These are phyloP conservation scores for Paramecium octaurelia DNA, from an alignment of 73 alveolate species.

Conservation along the genomic window DNA sequence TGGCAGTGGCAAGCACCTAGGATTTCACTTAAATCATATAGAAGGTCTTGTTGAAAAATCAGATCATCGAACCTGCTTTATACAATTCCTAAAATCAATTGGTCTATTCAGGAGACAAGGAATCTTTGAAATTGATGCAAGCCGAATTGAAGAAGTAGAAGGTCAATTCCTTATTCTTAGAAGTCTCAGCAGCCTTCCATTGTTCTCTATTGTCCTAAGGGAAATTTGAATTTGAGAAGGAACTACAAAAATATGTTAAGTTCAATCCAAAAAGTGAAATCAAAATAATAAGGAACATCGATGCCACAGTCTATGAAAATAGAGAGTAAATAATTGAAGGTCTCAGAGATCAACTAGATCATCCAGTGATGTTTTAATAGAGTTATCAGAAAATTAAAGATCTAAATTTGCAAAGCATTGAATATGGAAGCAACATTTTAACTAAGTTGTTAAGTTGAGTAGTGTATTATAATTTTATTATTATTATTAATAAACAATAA, in stretches of 20 bases:
- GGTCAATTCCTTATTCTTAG: neutral
- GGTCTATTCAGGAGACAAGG: conserved; percentile 35
- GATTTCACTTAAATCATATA: neutral
- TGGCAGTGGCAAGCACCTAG: neutral
- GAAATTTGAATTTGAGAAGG: neutral
- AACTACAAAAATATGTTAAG: neutral
- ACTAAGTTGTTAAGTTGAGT: neutral
- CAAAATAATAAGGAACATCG: neutral
- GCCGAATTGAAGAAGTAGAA: neutral
- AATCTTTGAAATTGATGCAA: neutral
- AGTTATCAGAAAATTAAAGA: neutral
- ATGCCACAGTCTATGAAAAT: neutral
- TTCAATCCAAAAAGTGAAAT: neutral
- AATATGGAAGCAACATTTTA: neutral
- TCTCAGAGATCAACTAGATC: conserved; percentile 6
- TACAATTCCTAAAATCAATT: neutral
- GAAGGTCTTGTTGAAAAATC: neutral
- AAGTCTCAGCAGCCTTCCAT: conserved; percentile 48
- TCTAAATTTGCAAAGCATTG: neutral
- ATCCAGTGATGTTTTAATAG: neutral
- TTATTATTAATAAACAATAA: neutral
- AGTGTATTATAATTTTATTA: neutral
- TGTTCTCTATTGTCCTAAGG: conserved; percentile 13
- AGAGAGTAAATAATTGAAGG: conserved; percentile 11
- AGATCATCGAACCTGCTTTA: conserved; percentile 22